phyloP scores from a whole-genome alignment of 129 eudicot species.

The Tagetes patula region DNA sequence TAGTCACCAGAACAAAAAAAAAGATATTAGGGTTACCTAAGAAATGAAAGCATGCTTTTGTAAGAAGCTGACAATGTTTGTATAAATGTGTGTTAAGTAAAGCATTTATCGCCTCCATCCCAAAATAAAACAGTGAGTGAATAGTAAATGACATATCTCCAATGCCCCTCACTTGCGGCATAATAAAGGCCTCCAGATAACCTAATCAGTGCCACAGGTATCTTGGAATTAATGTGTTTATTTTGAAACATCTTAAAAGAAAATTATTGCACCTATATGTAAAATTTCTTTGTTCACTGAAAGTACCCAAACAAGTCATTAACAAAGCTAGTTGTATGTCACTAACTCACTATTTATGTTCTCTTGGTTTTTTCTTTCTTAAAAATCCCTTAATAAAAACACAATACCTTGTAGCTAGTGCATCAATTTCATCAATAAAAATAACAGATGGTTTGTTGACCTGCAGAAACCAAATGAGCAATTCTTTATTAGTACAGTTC shows the following conservation, averaged over 20 bases:
- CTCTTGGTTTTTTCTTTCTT: neutral
- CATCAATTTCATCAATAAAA: constrained; percentile 94
- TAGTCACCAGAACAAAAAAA: constrained; percentile 28
- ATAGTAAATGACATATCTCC: neutral
- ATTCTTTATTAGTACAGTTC: constrained; percentile 22
- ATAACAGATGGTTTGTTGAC: constrained; percentile 90
- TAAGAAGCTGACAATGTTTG: neutral
- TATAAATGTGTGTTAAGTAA: neutral
- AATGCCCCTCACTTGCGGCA: neutral
- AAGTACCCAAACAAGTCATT: neutral
- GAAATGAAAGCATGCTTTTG: neutral
- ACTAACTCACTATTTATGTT: neutral
- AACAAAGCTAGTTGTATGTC: constrained; percentile 4
- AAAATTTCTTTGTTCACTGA: neutral
- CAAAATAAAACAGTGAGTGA: neutral
- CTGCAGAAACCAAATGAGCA: constrained; percentile 42
- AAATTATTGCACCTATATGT: neutral
- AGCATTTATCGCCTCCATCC: neutral
- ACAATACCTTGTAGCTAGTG: constrained; percentile 77
- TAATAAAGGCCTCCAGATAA: neutral
- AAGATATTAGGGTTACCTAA: neutral
- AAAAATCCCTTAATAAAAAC: constrained; percentile 1
- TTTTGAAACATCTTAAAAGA: no score
- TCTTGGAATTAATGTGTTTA: neutral
- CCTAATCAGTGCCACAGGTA: constrained; percentile 1